Evolutionary conservation across 2,329 filamentous ascomycete genomes (phyloP).

Genomic region (Colletotrichum lindemuthianum): DNA sequence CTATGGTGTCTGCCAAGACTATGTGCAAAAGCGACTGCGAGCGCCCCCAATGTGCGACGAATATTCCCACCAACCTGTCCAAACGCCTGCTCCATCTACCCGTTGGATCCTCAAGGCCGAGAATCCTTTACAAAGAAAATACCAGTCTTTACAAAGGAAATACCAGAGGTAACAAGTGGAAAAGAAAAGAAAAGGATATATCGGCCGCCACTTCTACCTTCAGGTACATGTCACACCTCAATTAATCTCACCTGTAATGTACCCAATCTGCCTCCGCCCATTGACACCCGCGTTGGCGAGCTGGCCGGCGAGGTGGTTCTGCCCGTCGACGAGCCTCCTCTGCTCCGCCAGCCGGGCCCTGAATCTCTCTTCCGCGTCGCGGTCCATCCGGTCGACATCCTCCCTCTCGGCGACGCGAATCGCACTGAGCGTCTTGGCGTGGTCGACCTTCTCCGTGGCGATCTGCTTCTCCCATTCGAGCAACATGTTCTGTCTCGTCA

Average conservation of each 20-base stretch:
- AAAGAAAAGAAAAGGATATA: neutral
- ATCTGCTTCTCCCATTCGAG: constrained; percentile 61
- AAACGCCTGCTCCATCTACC: too few relatives aligned
- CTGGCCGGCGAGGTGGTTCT: constrained; percentile 50
- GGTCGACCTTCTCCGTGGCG: constrained; percentile 57
- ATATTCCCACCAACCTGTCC: too few relatives aligned
- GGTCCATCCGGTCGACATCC: constrained; percentile 60
- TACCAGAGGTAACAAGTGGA: neutral
- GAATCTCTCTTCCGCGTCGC: constrained; percentile 56
- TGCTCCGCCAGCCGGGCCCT: constrained; percentile 60
- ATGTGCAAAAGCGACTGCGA: too few relatives aligned
- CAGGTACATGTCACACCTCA: constrained; percentile 34
- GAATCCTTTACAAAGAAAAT: too few relatives aligned
- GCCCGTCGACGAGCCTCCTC: constrained; percentile 59
- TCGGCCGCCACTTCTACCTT: constrained; percentile 3
- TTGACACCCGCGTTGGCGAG: constrained; percentile 45
- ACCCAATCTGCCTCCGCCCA: constrained; percentile 65
- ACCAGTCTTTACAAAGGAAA: too few relatives aligned
- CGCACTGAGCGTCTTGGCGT: constrained; percentile 60
- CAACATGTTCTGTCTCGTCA: constrained; percentile 53
- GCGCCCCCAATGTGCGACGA: too few relatives aligned
- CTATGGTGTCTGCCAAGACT: too few relatives aligned
- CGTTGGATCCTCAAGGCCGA: too few relatives aligned
- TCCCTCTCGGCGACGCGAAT: constrained; percentile 61
- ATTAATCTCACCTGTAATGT: constrained; percentile 62